Evolutionary conservation across 768 basidiomycete species (phyloP), one percentile per base, ranked within the genome.

Genomic region (Rhodotorula paludigena): DNA sequence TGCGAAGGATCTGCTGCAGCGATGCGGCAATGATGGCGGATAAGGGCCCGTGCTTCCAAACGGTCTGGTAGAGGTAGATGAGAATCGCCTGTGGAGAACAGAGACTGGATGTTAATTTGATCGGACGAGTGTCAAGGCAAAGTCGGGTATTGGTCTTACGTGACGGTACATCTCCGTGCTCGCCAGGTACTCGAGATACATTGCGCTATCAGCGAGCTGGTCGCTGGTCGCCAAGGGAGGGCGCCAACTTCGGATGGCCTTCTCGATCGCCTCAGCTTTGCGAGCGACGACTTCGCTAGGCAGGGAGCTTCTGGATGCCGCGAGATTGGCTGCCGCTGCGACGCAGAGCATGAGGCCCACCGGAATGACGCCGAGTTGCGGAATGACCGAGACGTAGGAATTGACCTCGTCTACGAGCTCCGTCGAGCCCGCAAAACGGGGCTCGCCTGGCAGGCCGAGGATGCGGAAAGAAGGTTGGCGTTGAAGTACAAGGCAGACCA

Each of bases 101-200:
- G 8, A n/a, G 36, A n/a, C 23, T 14, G 32, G 20, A 38, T 21
- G 39, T 39, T 16, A 53, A n/a, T 20, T 21, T 3, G 20, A 8
- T 38, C 7, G n/a, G 53, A 18, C 21, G 55, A 25, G 30, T 5
- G 48, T 2, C 25, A 28, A 20, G 42, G 38, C 33, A 49, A 38
- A 49, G 42, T 21, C 5, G 44, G 44, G 25, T 7, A 56, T 32
- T 35, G 66, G 25, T 7, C 60, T 32, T 35, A 71, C 69, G 15
- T 66, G 42, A 11, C 70, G 51, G 65, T 65, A 71, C 70, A 71
- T 71, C 55, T 71, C 70, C 11, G 49, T 58, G 23, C 65, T 66
- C 7, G 44, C 23, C 1, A 59, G 6, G 35, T 57, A 60, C 33
- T 63, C 62, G n/a, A 64, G 30, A 28, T 42, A 71, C 2, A 55